Base-by-base conservation (phyloP, 495 filamentous ascomycete species). In the Neurospora sp. region DNA sequence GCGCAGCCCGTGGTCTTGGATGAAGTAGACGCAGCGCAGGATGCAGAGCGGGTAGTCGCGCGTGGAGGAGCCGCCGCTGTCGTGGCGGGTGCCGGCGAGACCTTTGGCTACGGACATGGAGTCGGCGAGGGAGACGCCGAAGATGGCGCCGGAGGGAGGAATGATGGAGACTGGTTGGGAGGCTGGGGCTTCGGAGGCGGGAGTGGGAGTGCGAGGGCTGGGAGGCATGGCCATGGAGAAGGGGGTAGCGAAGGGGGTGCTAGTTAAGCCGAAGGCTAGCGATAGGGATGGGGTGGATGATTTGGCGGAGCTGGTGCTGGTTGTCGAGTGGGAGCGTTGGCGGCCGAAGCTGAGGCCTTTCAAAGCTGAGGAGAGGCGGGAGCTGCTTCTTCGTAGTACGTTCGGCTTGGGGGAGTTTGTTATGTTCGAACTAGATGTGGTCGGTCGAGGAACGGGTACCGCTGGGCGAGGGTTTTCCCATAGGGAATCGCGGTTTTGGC, bases 1-100 rank as follows among this genome's bases (percentile, higher is more conserved):
- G 8, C 79, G 72, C 4, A 84, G 70, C 9, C 77, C 78, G 70
- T 80, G 75, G 42, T 83, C 80, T 41, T 81, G 80, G 70, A 85
- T 74, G 76, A 82, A 82, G 72, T 81, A 81, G 44, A 79, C 81
- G 70, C 84, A 85, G 12, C 83, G 82, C 14, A 84, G 81, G 71
- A 85, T 79, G 73, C 81, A 83, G 4, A 84, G 75, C 7, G 84
- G 84, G 74, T 84, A 85, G 20, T 82, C 78, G 42, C 79, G 78
- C 20, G 78, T 77, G 39, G 82, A 83, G 6, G 82, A 79, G 5
- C 79, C 81, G n/a, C 78, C 80, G 18, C 70, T 62, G 37, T 78
- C 75, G 76, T 85, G 84, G 40, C 78, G 78, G 0, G 82, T 80
- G 39, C 78, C 77, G n/a, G 81, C 82, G 4, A 79, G 74, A 4